Evolutionary conservation across 2,329 filamentous ascomycete species (phyloP).

Genomic region (Alternaria sp.): DNA sequence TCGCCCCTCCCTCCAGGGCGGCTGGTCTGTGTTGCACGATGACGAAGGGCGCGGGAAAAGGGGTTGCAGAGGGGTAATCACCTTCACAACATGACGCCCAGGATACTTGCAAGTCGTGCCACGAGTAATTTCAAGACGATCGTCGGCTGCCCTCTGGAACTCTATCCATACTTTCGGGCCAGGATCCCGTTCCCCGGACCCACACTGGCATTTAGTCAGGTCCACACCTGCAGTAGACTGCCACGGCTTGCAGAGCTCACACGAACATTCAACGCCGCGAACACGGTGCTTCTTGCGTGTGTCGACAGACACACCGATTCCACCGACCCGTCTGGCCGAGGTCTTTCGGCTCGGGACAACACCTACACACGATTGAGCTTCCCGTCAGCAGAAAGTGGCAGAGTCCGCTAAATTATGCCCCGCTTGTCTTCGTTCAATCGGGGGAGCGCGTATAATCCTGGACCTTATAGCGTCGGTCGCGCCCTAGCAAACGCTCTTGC

Average conservation of each 20-base stretch:
- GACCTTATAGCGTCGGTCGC: constrained; percentile 22
- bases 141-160: constrained; percentile 39
- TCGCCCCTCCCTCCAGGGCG: constrained; percentile 10
- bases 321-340: not conserved
- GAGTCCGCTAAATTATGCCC: constrained; percentile 21
- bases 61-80: constrained; percentile 11
- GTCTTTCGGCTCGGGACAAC: constrained; percentile 5
- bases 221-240: constrained; percentile 28
- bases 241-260: constrained; percentile 11
- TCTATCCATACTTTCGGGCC: constrained; percentile 42
- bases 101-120: constrained; percentile 23
- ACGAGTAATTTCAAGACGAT: constrained; percentile 42
- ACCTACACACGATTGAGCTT: constrained; percentile 5
- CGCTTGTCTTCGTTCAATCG: constrained; percentile 22
- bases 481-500: constrained; percentile 21
- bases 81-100: constrained; percentile 30
- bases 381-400: constrained; percentile 15
- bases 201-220: constrained; percentile 28
- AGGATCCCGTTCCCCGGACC: constrained; percentile 47
- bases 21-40: constrained; percentile 26
- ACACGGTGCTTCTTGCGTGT: constrained; percentile 3
- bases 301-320: not conserved
- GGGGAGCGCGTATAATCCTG: constrained; percentile 18
- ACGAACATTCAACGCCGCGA: not conserved
- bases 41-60: constrained; percentile 34